Evolutionary conservation across 148 eudicot species (phyloP).

Genomic region (Rhododendron molle): DNA sequence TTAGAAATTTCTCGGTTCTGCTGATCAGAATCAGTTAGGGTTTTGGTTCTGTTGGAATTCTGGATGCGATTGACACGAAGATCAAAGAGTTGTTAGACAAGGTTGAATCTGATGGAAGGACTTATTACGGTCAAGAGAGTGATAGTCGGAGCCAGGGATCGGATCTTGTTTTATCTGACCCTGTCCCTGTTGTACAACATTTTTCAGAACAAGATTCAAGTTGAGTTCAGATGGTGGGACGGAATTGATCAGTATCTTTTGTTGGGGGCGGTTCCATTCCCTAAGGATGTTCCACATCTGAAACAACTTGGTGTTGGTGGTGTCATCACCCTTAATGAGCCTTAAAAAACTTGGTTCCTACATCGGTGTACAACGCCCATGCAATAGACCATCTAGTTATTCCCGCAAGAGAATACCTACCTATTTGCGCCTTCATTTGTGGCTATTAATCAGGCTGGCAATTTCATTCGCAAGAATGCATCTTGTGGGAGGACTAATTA

Average conservation of each 20-base stretch:
- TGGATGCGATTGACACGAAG: slow-evolving; percentile 29
- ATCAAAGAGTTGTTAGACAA: slow-evolving; percentile 26
- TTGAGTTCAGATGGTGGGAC: slow-evolving; percentile 92
- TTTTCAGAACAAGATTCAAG: slow-evolving; percentile 52
- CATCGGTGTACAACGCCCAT: slow-evolving; percentile 57
- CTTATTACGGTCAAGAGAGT: slow-evolving; percentile 27
- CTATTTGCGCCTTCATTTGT: slow-evolving; percentile 62
- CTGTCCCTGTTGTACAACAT: slow-evolving; percentile 67
- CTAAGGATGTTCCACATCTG: slow-evolving; percentile 53
- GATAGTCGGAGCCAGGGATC: slow-evolving; percentile 68
- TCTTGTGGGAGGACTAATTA: slow-evolving; percentile 60
- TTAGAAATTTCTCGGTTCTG: background rate
- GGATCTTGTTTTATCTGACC: slow-evolving; percentile 72
- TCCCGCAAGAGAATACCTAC: slow-evolving; percentile 75
- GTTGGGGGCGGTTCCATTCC: slow-evolving; percentile 73
- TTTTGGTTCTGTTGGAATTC: slow-evolving; percentile 17
- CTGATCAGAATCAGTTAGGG: slow-evolving; percentile 4
- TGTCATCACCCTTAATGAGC: slow-evolving; percentile 75
- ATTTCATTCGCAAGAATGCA: slow-evolving; percentile 27
- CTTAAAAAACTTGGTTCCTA: slow-evolving; percentile 66
- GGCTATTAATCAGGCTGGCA: slow-evolving; percentile 19
- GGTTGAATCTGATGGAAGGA: background rate
- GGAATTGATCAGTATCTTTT: slow-evolving; percentile 63
- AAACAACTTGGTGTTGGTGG: slow-evolving; percentile 76
- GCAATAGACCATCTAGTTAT: slow-evolving; percentile 67